Evolutionary conservation across 257 asterid genomes (phyloP).

Genomic region (Asclepias syriaca): DNA sequence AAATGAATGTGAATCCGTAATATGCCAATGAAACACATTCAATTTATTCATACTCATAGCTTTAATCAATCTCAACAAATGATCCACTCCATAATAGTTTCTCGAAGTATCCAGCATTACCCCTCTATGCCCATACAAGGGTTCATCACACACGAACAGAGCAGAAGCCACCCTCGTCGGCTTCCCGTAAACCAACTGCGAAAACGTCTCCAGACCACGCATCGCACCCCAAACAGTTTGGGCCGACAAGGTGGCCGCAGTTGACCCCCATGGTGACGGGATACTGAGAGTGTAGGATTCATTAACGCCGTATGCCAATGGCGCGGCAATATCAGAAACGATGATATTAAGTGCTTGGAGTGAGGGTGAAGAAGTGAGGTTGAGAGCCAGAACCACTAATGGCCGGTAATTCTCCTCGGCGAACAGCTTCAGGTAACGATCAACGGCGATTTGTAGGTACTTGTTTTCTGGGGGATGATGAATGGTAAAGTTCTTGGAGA

Average conservation of each 20-base stretch:
- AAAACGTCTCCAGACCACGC: constrained; percentile 83
- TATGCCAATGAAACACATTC: constrained; percentile 96
- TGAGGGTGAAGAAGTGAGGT: constrained; percentile 39
- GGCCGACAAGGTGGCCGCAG: constrained; percentile 40
- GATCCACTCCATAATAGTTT: constrained; percentile 53
- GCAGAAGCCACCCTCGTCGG: constrained; percentile 51
- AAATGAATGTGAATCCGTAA: constrained; percentile 89
- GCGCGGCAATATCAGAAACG: constrained; percentile 36
- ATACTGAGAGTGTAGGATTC: constrained; percentile 70
- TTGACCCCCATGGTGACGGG: constrained; percentile 23
- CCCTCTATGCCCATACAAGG: constrained; percentile 70
- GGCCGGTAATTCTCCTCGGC: constrained; percentile 49
- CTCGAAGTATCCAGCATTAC: constrained; percentile 77
- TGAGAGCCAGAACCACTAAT: constrained; percentile 43
- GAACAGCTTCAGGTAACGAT: constrained; percentile 51
- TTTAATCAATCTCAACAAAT: constrained; percentile 57
- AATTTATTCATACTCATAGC: constrained; percentile 88
- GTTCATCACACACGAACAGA: constrained; percentile 50
- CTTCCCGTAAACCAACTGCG: constrained; percentile 61
- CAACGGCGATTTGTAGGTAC: constrained; percentile 51
- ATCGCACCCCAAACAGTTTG: constrained; percentile 82
- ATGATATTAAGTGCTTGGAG: constrained; percentile 35
- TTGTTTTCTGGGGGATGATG: constrained; percentile 30
- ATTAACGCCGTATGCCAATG: constrained; percentile 62
- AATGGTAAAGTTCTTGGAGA: constrained; percentile 61